Conservation (phyloP, 192 early-diverging fungal genomes). For the Chytriomyces hyalinus region DNA sequence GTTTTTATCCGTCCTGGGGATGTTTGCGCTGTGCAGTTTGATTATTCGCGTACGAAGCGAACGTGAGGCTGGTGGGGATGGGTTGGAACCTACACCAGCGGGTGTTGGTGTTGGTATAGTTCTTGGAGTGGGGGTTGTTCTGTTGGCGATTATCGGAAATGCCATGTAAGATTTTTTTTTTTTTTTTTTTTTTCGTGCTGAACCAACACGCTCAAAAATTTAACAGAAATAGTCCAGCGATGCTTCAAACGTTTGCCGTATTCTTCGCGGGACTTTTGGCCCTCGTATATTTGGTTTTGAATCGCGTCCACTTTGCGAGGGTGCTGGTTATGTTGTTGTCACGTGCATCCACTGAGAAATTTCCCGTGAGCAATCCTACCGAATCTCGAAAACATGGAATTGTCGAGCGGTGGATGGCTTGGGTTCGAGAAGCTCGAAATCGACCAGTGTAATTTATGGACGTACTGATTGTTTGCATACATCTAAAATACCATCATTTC, state of each 20-base stretch:
- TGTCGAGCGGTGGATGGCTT: conserved; percentile 26
- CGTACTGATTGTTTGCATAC: neutral
- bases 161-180: conserved; percentile 23
- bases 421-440: conserved; percentile 44
- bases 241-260: conserved; percentile 56
- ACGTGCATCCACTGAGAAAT: neutral
- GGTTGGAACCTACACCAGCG: conserved; percentile 13
- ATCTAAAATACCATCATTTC: neutral
- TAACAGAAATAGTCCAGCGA: conserved; percentile 36
- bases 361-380: neutral
- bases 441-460: conserved; percentile 47
- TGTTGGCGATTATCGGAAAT: conserved; percentile 52
- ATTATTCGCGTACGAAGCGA: conserved; percentile 53
- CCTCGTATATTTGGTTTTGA: conserved; percentile 48
- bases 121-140: conserved; percentile 33
- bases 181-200: no score
- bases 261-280: conserved; percentile 53
- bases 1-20: conserved; percentile 54
- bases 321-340: conserved; percentile 19
- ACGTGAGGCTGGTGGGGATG: conserved; percentile 34
- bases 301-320: conserved; percentile 48
- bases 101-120: conserved; percentile 41
- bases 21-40: conserved; percentile 52
- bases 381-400: neutral
- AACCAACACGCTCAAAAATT: neutral